phyloP scores from a whole-genome alignment of 2,329 filamentous ascomycete species.

The Neurospora sp. region DNA sequence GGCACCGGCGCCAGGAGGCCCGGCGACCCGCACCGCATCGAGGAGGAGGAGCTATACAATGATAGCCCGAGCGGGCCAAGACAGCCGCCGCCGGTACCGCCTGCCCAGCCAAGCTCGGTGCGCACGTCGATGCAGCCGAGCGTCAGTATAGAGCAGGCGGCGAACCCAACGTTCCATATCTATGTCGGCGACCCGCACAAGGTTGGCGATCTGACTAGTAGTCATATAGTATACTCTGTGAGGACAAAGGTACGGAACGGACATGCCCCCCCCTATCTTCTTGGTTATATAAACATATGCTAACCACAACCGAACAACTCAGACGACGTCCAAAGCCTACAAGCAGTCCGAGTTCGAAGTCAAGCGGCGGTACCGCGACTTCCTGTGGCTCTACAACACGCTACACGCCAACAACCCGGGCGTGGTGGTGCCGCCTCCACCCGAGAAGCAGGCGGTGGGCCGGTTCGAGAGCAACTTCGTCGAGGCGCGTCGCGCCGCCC shows the following conservation, averaged over 20 bases:
- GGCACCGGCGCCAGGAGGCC: constrained; percentile 26
- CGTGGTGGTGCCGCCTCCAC: constrained; percentile 87
- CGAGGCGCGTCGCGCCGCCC: constrained; percentile 77
- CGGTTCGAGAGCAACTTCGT: constrained; percentile 96
- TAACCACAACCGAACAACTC: not conserved
- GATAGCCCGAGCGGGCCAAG: constrained; percentile 43
- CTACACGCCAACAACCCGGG: constrained; percentile 92
- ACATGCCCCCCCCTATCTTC: not conserved
- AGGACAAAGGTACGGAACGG: constrained; percentile 63
- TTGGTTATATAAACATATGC: not conserved
- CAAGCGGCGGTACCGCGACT: constrained; percentile 88
- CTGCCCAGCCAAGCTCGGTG: constrained; percentile 39
- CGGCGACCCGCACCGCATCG: constrained; percentile 50
- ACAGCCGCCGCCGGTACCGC: constrained; percentile 55
- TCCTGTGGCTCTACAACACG: constrained; percentile 94
- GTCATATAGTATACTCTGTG: constrained; percentile 95
- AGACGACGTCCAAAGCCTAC: constrained; percentile 96
- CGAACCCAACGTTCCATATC: constrained; percentile 86
- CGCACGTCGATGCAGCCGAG: constrained; percentile 57
- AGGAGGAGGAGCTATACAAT: constrained; percentile 56
- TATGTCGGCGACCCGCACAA: constrained; percentile 94
- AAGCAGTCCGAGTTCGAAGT: constrained; percentile 87
- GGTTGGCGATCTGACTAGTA: constrained; percentile 91
- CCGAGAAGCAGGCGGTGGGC: constrained; percentile 95
- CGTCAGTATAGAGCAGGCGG: constrained; percentile 83